phyloP scores from a whole-genome alignment of 2,329 filamentous ascomycete genomes.

The Colletotrichum sp. region DNA sequence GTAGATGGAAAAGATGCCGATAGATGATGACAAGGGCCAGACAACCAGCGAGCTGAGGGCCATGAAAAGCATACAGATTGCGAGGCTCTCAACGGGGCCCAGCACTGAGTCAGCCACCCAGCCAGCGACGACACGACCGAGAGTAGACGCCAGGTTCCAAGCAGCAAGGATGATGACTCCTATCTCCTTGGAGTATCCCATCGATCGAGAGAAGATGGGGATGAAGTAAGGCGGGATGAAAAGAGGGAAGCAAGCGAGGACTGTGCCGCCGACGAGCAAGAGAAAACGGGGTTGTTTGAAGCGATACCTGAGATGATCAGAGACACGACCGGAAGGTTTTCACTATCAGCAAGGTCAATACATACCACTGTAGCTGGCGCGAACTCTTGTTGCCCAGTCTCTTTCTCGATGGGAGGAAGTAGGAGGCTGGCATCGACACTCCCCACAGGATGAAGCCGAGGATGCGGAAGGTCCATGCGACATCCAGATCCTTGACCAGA shows the following conservation, averaged over 20 bases:
- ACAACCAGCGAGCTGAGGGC: conserved; percentile 27
- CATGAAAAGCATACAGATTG: conserved; percentile 28
- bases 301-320: conserved; percentile 25
- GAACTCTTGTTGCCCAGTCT: neutral
- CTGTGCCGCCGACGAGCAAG: conserved; percentile 25
- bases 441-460: conserved; percentile 30
- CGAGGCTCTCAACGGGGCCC: conserved; percentile 30
- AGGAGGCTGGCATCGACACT: conserved; percentile 31
- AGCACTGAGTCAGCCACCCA: conserved; percentile 29
- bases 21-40: conserved; percentile 30
- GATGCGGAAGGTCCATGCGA: conserved; percentile 31
- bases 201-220: conserved; percentile 28
- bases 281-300: conserved; percentile 28
- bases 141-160: conserved; percentile 31
- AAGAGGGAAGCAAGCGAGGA: conserved; percentile 29
- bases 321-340: too few relatives aligned
- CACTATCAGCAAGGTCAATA: neutral
- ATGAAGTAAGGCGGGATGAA: conserved; percentile 34
- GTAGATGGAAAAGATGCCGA: conserved; percentile 26
- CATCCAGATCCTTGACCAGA: conserved; percentile 26
- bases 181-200: conserved; percentile 24
- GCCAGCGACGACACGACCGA: conserved; percentile 29
- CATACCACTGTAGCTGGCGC: conserved; percentile 27
- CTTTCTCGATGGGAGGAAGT: conserved; percentile 12
- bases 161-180: conserved; percentile 27